Base-by-base conservation (phyloP, 495 filamentous ascomycete species). In the Mycothermus thermophilus region DNA sequence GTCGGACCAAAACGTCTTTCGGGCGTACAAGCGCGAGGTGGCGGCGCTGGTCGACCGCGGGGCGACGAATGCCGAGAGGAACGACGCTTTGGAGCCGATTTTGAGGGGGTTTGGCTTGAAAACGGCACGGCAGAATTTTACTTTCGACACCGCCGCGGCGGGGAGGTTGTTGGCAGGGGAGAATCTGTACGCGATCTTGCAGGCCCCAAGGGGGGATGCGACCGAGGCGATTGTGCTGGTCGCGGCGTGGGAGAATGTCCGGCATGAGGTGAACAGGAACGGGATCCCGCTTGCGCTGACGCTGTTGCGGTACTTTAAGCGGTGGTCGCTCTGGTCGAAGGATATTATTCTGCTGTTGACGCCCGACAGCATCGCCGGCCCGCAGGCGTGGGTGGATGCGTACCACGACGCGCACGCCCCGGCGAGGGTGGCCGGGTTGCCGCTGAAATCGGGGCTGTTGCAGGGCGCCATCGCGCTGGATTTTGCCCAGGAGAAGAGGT, bases 301-400 rank as follows among this genome's bases (percentile, higher is more conserved):
- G 0, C 59, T 97, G 39, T 83, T 85, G 9, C 69, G 90, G 47
- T 97, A 97, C 58, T 93, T 97, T 62, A 93, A 90, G 54, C 68
- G 85, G 41, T 97, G 90, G 90, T 93, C 84, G 17, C 64, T 97
- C 8, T 97, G 90, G 90, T 94, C 85, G 24, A 97, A 97, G 59
- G 90, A 97, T 46, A 93, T 97, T 45, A 90, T 97, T 30, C 77
- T 97, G 57, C 56, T 97, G 6, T 71, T 96, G 32, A 76, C 90
- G 1, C 72, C 79, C 1, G 90, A 97, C 58, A 93, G 85, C 50
- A 80, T 75, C 35, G 77, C 83, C 12, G 90, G 87, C 3, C 83
- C 86, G 4, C 86, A 97, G 58, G 90, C 90, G 18, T 97, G 92
- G 90, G 81, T 94, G 16, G 85, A 93, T 46, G 92, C 92, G 3